Evolutionary conservation across 1,139 yeast species (phyloP).

Genomic region (Debaryomycetaceae sp.): DNA sequence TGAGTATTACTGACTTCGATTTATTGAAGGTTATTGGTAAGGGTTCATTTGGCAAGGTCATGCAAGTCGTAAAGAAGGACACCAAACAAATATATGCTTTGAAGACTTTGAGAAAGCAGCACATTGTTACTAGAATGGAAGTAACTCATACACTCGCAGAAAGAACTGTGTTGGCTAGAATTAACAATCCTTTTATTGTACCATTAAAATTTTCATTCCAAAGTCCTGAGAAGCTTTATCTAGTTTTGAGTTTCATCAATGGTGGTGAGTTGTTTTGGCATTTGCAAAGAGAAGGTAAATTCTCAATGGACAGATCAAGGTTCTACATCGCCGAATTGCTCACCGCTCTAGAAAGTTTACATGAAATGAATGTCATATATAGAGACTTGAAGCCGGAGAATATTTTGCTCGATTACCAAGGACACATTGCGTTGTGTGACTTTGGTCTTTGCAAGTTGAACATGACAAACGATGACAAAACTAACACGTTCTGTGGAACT

Average conservation of each 20-base stretch:
- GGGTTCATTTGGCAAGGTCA: constrained; percentile 97
- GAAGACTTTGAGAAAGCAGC: constrained; percentile 89
- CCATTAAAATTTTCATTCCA: constrained; percentile 95
- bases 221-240: constrained; percentile 86
- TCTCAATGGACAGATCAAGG: constrained; percentile 83
- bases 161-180: constrained; percentile 89
- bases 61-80: constrained; percentile 96
- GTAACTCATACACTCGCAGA: constrained; percentile 96
- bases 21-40: constrained; percentile 92
- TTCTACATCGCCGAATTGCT: constrained; percentile 92
- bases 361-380: constrained; percentile 86
- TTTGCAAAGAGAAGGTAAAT: constrained; percentile 85
- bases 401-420: constrained; percentile 88
- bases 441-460: constrained; percentile 93
- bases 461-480: constrained; percentile 84
- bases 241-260: constrained; percentile 88
- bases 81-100: constrained; percentile 92
- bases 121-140: constrained; percentile 89
- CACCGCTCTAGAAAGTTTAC: constrained; percentile 88
- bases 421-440: constrained; percentile 96
- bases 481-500: constrained; percentile 94
- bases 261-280: constrained; percentile 98
- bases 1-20: constrained; percentile 89
- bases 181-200: constrained; percentile 96
- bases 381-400: constrained; percentile 96